phyloP scores from a whole-genome alignment of 1,284 basidiomycete species.

The Puccinia sorghi region DNA sequence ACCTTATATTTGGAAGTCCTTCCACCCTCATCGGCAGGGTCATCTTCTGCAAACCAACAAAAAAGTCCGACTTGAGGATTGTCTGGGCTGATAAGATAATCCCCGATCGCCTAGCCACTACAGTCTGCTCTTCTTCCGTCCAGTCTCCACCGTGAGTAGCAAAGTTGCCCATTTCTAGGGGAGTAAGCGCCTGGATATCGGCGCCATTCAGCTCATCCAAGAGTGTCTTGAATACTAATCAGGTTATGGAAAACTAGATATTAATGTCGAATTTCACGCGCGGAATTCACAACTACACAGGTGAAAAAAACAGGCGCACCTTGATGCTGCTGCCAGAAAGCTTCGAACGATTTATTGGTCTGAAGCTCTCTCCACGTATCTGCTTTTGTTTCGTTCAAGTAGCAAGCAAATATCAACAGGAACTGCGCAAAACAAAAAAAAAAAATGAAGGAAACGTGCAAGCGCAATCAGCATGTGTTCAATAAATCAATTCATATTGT shows the following conservation, averaged over 20 bases:
- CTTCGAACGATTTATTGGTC: conserved; percentile 47
- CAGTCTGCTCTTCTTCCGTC: conserved; percentile 54
- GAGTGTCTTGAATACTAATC: conserved; percentile 88
- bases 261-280: background rate
- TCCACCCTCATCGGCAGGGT: conserved; percentile 64
- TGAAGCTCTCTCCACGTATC: conserved; percentile 60
- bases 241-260: background rate
- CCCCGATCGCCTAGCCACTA: conserved; percentile 79
- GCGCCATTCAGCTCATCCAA: conserved; percentile 84
- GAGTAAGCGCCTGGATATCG: conserved; percentile 76
- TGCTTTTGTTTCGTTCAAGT: conserved; percentile 79
- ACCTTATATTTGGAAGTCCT: conserved; percentile 51
- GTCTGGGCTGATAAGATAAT: conserved; percentile 86
- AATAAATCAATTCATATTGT: conserved; percentile 18
- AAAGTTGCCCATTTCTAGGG: conserved; percentile 74
- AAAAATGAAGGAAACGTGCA: conserved; percentile 45
- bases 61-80: conserved; percentile 76
- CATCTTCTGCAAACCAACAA: conserved; percentile 75
- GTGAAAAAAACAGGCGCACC: conserved; percentile 2
- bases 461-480: conserved; percentile 50
- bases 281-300: background rate
- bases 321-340: conserved; percentile 50
- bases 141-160: conserved; percentile 56
- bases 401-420: conserved; percentile 90
- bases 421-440: conserved; percentile 61